Conservation (phyloP, 176 grass and related monocot genomes). For the Alopecurus myosuroides region DNA sequence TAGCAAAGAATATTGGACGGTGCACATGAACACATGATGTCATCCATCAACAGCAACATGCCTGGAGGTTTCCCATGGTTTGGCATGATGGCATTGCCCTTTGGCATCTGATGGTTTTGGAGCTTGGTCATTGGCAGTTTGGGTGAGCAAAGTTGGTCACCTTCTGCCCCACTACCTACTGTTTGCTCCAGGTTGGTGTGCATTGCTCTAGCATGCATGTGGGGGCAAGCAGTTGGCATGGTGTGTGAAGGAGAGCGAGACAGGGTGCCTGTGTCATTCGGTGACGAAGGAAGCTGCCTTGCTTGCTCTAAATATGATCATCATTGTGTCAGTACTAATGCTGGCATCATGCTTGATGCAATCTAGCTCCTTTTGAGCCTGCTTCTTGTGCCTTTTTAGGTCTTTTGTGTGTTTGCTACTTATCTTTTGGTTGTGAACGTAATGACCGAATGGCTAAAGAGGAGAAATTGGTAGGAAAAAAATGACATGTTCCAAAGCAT, state of each 20-base stretch:
- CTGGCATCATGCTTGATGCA: constrained; percentile 12
- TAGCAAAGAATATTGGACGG: too few relatives aligned
- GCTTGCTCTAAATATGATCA: constrained; percentile 5
- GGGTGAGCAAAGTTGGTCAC: constrained; percentile 14
- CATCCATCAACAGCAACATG: too few relatives aligned
- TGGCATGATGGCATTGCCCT: background rate
- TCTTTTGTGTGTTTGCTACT: background rate
- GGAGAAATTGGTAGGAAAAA: background rate
- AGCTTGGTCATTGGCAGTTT: constrained; percentile 14
- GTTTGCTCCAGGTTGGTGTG: constrained; percentile 18
- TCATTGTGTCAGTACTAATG: background rate
- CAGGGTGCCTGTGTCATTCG: constrained; percentile 22
- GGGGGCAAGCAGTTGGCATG: constrained; percentile 2
- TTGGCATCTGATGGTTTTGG: constrained; percentile 23
- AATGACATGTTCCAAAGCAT: background rate
- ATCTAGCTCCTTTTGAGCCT: constrained; percentile 15
- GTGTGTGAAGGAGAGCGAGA: background rate
- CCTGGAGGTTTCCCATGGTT: constrained; percentile 5
- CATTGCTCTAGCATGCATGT: constrained; percentile 9
- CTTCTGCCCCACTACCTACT: constrained; percentile 22
- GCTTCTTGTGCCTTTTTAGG: background rate
- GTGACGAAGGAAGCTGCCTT: background rate
- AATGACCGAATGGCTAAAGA: background rate
- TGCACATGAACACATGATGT: too few relatives aligned
- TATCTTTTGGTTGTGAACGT: too few relatives aligned